Base-by-base conservation (phyloP, 495 filamentous ascomycete species). In the Amniculicola lignicola region DNA sequence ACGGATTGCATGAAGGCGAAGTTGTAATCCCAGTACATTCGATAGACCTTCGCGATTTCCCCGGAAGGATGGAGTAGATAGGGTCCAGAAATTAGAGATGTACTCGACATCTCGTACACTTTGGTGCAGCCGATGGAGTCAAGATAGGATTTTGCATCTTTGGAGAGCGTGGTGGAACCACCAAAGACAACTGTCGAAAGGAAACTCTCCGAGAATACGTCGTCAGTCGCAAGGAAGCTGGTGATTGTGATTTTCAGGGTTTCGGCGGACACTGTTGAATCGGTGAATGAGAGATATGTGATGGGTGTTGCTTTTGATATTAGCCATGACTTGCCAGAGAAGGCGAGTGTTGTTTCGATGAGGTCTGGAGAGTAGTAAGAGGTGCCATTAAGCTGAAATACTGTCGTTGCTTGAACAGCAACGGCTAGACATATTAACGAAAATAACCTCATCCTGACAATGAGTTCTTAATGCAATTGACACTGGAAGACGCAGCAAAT, bases 121-220 rank as follows among this genome's bases (percentile, higher is more conserved):
- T 31, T 33, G 21, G 4, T 18, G 19, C 24, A 29, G 16, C 24
- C 43, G 23, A 47, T 47, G 11, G 43, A 5, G 3, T 22, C 10
- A 3, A 47, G 25, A 18, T 47, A 47, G 4, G 23, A 3, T 47
- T 47, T 25, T 3, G 43, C 24, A 47, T 47, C 43, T 12, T n/a
- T 11, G 3, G 43, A 28, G 4, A 47, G 23, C 4, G 23, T 27
- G 23, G 4, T 9, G 4, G 22, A 25, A 21, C 24, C 25, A 3
- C 43, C 24, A 21, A 47, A 15, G 43, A 31, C 41, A 21, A 44
- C 19, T 15, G 21, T 44, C 14, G 14, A 6, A 10, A 23, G 9
- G 22, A 44, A 44, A 22, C 6, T 4, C 15, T 44, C 41, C 4
- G 16, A 22, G 22, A 44, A 44, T 3, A 44, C 41, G 25, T 44